These are phyloP conservation scores for Avena insularis DNA, from an alignment of 176 grass and related monocot species.

Conservation along the genomic window DNA sequence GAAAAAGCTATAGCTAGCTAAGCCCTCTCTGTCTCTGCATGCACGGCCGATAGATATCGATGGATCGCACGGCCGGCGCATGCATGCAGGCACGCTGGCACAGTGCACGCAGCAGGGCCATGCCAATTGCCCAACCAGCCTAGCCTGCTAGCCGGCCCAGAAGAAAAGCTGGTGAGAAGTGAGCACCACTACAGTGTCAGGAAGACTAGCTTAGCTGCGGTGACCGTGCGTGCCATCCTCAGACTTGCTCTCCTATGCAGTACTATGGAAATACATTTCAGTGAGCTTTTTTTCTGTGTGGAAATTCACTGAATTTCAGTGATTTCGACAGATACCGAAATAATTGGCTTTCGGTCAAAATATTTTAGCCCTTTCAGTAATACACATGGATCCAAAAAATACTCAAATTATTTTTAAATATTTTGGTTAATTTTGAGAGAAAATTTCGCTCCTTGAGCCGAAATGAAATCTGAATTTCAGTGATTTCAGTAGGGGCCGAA, in stretches of 20 bases:
- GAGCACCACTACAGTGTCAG: background rate
- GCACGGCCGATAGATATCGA: conserved; percentile 1
- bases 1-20: background rate
- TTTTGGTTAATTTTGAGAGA: too few relatives aligned
- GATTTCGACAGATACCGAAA: too few relatives aligned
- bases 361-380: too few relatives aligned
- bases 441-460: too few relatives aligned
- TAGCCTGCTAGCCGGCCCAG: background rate
- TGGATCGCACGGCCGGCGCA: background rate
- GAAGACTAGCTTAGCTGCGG: conserved; percentile 1
- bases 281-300: too few relatives aligned
- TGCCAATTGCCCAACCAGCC: conserved; percentile 6
- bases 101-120: background rate
- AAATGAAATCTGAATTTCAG: too few relatives aligned
- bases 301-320: too few relatives aligned
- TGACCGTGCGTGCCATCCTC: conserved; percentile 33
- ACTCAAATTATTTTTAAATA: too few relatives aligned
- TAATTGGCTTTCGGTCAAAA: too few relatives aligned
- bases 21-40: background rate
- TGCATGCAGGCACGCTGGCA: background rate
- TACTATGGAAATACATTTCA: too few relatives aligned
- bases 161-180: background rate
- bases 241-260: background rate
- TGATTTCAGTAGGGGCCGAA: too few relatives aligned
- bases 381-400: too few relatives aligned